These are phyloP conservation scores for Trichomonas vaginalis DNA, from an alignment of 208 protist genomes.

Conservation along the genomic window DNA sequence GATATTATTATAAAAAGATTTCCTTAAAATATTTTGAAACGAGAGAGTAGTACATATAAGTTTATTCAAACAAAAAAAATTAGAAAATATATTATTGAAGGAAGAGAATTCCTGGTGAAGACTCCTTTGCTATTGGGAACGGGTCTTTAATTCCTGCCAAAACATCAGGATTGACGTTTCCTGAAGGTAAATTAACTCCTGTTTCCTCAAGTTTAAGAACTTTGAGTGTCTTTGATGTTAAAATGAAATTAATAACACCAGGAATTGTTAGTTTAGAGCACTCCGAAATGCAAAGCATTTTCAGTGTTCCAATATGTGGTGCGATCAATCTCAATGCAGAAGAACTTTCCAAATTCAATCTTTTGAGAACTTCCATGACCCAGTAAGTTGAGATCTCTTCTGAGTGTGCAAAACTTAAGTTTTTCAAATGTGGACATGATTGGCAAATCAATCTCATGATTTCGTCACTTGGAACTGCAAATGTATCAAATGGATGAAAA, in stretches of 20 bases:
- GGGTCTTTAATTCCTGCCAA: background rate
- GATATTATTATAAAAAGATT: background rate
- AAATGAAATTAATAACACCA: background rate
- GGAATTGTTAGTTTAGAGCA: background rate
- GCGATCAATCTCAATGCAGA: background rate
- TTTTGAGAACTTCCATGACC: background rate
- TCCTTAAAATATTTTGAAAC: background rate
- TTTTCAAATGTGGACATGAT: background rate
- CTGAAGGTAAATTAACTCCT: background rate
- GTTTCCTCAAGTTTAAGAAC: background rate
- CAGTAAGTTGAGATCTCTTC: background rate
- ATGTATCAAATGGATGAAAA: background rate
- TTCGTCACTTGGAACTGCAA: background rate
- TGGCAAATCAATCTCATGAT: background rate
- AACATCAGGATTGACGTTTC: background rate
- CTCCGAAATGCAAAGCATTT: background rate
- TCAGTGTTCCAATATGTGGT: background rate
- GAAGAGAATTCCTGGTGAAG: background rate
- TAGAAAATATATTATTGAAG: background rate
- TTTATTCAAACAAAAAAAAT: too few species aligned
- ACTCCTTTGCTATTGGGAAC: background rate
- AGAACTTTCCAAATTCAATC: background rate
- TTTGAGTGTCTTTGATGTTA: background rate
- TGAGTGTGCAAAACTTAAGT: background rate
- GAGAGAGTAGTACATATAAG: too few species aligned